Conservation (phyloP, 495 filamentous ascomycete genomes). For the Xylaria intraflava region DNA sequence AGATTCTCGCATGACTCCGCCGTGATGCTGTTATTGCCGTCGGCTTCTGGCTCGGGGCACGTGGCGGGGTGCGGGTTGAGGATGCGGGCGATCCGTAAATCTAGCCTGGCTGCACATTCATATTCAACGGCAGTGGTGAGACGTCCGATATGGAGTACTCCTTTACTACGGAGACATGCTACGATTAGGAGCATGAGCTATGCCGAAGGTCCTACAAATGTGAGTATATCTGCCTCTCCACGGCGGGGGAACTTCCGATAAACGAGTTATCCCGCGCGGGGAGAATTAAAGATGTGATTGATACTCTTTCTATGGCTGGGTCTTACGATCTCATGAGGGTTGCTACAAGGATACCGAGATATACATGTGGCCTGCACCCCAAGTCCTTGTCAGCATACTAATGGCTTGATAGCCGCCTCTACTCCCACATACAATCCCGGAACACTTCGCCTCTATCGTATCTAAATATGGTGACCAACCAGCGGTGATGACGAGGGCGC, state of each 20-base stretch:
- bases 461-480: conserved; percentile 64
- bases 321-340: background rate
- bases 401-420: conserved; percentile 56
- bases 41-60: background rate
- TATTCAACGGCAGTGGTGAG: background rate
- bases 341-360: background rate
- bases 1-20: too few species aligned
- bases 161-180: conserved; percentile 12
- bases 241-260: too few species aligned
- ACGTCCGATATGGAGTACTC: background rate
- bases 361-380: too few species aligned
- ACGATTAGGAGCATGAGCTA: conserved; percentile 22
- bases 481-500: conserved; percentile 47
- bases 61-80: background rate
- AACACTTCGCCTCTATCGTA: conserved; percentile 72
- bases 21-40: background rate
- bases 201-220: conserved; percentile 22
- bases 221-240: conserved; percentile 14
- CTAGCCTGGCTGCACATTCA: background rate
- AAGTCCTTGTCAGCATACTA: too few species aligned
- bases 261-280: background rate
- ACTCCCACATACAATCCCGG: conserved; percentile 66
- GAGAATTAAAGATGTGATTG: background rate
- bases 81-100: background rate
- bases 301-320: too few species aligned